phyloP scores from a whole-genome alignment of 2,329 filamentous ascomycete genomes.

The Colletotrichum sojae region DNA sequence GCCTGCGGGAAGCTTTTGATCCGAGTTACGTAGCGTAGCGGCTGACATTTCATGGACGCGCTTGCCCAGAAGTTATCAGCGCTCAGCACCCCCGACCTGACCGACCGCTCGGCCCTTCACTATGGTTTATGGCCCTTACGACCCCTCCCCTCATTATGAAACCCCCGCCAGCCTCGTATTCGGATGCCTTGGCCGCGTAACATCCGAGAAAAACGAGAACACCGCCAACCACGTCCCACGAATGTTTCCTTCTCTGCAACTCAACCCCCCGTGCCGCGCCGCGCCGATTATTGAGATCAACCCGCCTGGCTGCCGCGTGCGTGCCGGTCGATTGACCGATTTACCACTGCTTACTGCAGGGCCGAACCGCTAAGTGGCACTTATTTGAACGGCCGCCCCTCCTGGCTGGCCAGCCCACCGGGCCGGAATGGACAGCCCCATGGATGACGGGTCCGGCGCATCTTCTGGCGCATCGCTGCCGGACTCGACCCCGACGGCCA shows the following conservation, averaged over 20 bases:
- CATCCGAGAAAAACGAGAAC: conserved; percentile 39
- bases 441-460: conserved; percentile 36
- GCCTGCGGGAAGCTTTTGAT: background rate
- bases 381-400: background rate
- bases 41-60: background rate
- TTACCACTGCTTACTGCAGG: conserved; percentile 1
- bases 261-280: conserved; percentile 12
- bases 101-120: conserved; percentile 21
- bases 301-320: conserved; percentile 12
- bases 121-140: no score
- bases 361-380: background rate
- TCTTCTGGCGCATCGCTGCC: conserved; percentile 30
- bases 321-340: background rate
- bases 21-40: background rate
- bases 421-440: conserved; percentile 37
- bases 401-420: conserved; percentile 1
- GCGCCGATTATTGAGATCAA: conserved; percentile 15
- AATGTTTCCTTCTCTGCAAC: conserved; percentile 34
- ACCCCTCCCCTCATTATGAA: background rate
- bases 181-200: conserved; percentile 15
- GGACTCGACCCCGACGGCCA: conserved; percentile 36
- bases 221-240: conserved; percentile 34
- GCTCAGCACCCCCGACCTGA: background rate
- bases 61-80: background rate
- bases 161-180: conserved; percentile 35